A percentile compares a stretch with the other conserved stretches of the same genome.
phyloP scores from a whole-genome alignment of 2,329 filamentous ascomycete species.

The Paecilomyces sp. region DNA sequence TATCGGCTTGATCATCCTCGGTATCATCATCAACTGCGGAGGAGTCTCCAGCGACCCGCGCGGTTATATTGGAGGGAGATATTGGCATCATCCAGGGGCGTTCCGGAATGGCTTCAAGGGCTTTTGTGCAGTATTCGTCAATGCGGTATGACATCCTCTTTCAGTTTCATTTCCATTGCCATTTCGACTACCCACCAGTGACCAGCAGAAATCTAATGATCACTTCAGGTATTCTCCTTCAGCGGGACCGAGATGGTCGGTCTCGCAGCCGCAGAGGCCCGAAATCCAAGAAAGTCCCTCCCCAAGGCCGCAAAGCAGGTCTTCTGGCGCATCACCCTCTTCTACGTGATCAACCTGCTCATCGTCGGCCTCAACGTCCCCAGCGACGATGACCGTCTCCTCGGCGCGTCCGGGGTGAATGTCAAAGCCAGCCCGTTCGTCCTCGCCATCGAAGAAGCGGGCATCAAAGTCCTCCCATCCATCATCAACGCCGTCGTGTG shows the following conservation, averaged over 20 bases:
- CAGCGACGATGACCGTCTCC: slow-evolving; percentile 31
- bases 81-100: slow-evolving; percentile 32
- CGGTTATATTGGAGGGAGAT: slow-evolving; percentile 32
- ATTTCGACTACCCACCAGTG: too few species aligned
- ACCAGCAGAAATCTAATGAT: background rate
- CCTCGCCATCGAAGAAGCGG: slow-evolving; percentile 55
- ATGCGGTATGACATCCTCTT: slow-evolving; percentile 27
- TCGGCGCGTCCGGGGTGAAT: slow-evolving; percentile 33
- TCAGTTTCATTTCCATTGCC: too few species aligned
- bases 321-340: slow-evolving; percentile 46
- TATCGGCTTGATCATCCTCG: slow-evolving; percentile 65
- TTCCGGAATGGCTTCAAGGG: slow-evolving; percentile 44
- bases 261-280: slow-evolving; percentile 47
- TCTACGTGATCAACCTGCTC: slow-evolving; percentile 42
- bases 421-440: slow-evolving; percentile 57
- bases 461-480: slow-evolving; percentile 53
- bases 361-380: slow-evolving; percentile 41
- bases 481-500: slow-evolving; percentile 64
- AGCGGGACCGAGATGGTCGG: slow-evolving; percentile 49
- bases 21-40: slow-evolving; percentile 54
- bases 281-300: slow-evolving; percentile 44
- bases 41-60: slow-evolving; percentile 28
- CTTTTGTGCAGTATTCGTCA: slow-evolving; percentile 52
- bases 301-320: slow-evolving; percentile 44
- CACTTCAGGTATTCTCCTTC: slow-evolving; percentile 43